Evolutionary conservation across 2,329 filamentous ascomycete genomes (phyloP).

Genomic region (Phaeosphaeria sp.): DNA sequence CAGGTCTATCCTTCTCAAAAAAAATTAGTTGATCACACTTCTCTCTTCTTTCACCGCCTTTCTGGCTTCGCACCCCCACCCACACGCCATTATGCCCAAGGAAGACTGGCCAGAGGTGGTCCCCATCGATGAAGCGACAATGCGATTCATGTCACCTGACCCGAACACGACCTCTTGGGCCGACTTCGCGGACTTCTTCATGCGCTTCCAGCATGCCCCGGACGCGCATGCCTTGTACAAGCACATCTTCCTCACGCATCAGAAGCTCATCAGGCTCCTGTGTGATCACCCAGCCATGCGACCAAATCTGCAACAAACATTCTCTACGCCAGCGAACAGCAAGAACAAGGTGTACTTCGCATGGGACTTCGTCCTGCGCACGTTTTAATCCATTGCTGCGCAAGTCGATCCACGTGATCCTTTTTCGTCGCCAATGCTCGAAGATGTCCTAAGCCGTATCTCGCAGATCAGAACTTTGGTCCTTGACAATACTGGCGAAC

Average conservation of each 20-base stretch:
- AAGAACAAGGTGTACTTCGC: conserved; percentile 24
- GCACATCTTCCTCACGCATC: conserved; percentile 13
- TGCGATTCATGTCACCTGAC: too few relatives aligned
- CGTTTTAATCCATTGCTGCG: conserved; percentile 12
- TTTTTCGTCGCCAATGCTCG: conserved; percentile 1
- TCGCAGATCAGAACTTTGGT: conserved; percentile 4
- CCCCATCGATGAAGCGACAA: too few relatives aligned
- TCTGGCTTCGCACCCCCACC: too few relatives aligned
- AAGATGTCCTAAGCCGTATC: conserved; percentile 5
- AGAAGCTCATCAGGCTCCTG: conserved; percentile 9
- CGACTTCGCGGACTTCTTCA: conserved; percentile 20
- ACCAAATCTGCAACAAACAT: too few relatives aligned
- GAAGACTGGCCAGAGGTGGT: too few relatives aligned
- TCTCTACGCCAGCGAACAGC: conserved; percentile 13
- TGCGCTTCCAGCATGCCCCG: conserved; percentile 8
- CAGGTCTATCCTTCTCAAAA: too few relatives aligned
- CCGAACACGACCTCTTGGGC: conserved; percentile 11
- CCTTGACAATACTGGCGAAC: conserved; percentile 9
- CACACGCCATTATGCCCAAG: too few relatives aligned
- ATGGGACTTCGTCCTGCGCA: conserved; percentile 20
- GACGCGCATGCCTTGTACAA: conserved; percentile 11
- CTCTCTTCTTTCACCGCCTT: too few relatives aligned
- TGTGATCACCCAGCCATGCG: too few relatives aligned
- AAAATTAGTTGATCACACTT: too few relatives aligned
- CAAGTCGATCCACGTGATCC: conserved; percentile 7